Evolutionary conservation across 2,329 filamentous ascomycete species (phyloP), one percentile per base, ranked within the genome.

Genomic region (Aureobasidium vineae): DNA sequence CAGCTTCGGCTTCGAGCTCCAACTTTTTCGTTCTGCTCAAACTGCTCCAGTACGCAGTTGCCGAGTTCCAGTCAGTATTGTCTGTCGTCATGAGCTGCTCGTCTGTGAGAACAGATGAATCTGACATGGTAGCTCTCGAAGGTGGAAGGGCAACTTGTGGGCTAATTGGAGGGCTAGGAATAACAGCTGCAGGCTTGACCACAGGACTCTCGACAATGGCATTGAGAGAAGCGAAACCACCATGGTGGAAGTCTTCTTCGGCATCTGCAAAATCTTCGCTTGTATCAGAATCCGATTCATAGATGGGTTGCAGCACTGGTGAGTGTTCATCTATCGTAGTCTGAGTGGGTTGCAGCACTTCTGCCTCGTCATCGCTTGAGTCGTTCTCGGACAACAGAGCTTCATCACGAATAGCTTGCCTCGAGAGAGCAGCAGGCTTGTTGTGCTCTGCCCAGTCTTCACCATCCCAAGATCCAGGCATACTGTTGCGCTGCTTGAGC

Each of bases 221-320:
- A 75, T 92, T 84, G 8, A 93, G 80, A 5, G 89, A 92, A 72
- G 86, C 81, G 72, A 91, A 93, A 0, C 88, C 90, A 54, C 85
- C 84, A 2, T 83, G 84, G 45, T 89, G 87, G 4, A 82, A 73
- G 16, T 92, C 88, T 76, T 93, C 90, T 64, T 88, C 88, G 1
- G 90, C 90, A 76, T 93, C 90, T 70, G 88, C 91, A 73, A 91
- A 93, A 28, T 90, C 83, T 68, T 84, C 88, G 59, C 79, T 80
- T 16, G 78, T 78, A 65, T 87, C 85, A 11, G 69, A 69, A 28
- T 70, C 69, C 7, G 68, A 69, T 21, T 68, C 69, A 11, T 69
- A 67, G 16, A 66, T 66, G 7, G 66, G 60, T 10, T 66, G 63
- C 38, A 57, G 26, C n/a, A 45, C n/a, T 19, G 67, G 67, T 7